Percentiles rank a stretch among this genome's conserved stretches.
These are phyloP conservation scores for Tillandsia fasciculata DNA, from an alignment of 176 grass and related monocot genomes.

Conservation along the genomic window DNA sequence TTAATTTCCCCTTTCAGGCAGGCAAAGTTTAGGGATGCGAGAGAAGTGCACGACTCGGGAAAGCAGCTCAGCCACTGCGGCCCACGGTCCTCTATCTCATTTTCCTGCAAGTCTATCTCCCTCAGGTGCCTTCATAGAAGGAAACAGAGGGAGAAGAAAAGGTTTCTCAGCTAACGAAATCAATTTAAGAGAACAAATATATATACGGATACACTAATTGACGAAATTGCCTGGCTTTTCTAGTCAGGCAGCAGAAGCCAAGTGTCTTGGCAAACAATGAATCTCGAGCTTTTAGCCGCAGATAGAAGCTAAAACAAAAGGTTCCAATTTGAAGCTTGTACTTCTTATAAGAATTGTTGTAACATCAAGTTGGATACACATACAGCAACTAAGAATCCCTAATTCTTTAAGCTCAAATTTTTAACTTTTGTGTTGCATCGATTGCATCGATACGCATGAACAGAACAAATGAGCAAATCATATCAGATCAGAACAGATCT, in stretches of 20 bases:
- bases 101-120: conserved; percentile 95
- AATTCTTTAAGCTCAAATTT: background rate
- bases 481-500: too few species aligned
- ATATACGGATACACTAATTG: too few species aligned
- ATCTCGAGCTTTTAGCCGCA: background rate
- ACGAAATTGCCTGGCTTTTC: too few species aligned
- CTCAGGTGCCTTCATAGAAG: conserved; percentile 40
- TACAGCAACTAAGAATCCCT: background rate
- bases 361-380: background rate
- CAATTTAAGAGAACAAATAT: too few species aligned
- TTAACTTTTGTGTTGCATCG: background rate
- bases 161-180: background rate
- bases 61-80: conserved; percentile 74
- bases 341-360: too few species aligned
- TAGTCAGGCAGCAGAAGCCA: too few species aligned
- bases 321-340: too few species aligned
- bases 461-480: too few species aligned
- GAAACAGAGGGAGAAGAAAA: background rate
- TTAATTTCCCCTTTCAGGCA: conserved; percentile 76
- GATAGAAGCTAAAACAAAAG: background rate
- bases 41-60: conserved; percentile 70
- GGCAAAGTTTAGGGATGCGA: conserved; percentile 70
- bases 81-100: conserved; percentile 79
- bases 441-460: background rate
- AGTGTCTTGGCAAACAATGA: background rate